Evolutionary conservation across 192 early-diverging fungal genomes (phyloP).

Genomic region (Coemansia sp.): DNA sequence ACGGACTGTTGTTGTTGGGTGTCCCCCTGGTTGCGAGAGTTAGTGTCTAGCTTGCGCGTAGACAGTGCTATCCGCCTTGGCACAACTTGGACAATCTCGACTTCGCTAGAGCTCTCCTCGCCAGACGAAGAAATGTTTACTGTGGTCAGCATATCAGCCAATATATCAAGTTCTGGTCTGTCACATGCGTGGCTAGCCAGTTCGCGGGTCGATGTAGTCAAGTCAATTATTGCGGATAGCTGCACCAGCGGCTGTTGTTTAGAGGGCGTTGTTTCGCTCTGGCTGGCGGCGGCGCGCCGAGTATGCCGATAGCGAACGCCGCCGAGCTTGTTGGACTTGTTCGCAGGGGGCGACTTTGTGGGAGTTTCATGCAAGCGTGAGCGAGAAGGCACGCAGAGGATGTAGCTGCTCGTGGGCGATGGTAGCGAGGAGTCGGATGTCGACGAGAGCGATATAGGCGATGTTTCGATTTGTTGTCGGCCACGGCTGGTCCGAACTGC

Average conservation of each 20-base stretch:
- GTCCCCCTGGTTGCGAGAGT: neutral
- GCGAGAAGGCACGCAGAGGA: neutral
- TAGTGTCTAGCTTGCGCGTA: neutral
- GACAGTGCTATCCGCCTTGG: neutral
- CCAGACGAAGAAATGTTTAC: constrained; percentile 36
- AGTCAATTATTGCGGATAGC: constrained; percentile 21
- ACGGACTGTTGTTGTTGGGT: neutral
- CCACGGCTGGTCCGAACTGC: neutral
- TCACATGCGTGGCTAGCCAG: neutral
- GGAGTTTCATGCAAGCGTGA: constrained; percentile 17
- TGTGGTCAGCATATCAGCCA: constrained; percentile 18
- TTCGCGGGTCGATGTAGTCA: constrained; percentile 18
- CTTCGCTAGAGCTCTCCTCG: constrained; percentile 28
- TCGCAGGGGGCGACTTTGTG: constrained; percentile 10
- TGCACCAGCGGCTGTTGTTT: neutral
- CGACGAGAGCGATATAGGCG: constrained; percentile 4
- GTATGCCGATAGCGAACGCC: neutral
- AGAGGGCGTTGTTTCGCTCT: neutral
- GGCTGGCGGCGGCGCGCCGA: neutral
- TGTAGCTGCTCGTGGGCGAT: constrained; percentile 11
- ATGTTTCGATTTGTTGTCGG: neutral
- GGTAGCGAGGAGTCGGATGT: constrained; percentile 27
- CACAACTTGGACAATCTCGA: constrained; percentile 2
- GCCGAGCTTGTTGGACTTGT: neutral
- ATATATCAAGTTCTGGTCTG: constrained; percentile 13